Percentiles rank a stretch among this genome's conserved stretches.
phyloP scores from a whole-genome alignment of 1,139 yeast genomes.

The Magnusiomyces paraingens region DNA sequence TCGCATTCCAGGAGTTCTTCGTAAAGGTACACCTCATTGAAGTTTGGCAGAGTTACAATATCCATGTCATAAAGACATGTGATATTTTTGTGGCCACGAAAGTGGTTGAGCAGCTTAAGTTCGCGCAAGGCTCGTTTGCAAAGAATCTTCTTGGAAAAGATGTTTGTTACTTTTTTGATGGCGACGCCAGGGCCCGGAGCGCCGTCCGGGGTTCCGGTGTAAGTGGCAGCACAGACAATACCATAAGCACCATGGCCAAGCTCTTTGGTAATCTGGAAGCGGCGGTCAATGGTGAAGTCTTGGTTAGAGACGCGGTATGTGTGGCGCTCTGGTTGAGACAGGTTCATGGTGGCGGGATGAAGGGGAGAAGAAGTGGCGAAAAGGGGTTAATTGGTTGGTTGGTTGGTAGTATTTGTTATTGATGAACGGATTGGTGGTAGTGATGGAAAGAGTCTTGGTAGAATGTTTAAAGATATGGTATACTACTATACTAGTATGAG shows the following conservation, averaged over 20 bases:
- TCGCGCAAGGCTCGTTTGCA: conserved; percentile 90
- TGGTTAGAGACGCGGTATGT: conserved; percentile 14
- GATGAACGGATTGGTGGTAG: not conserved
- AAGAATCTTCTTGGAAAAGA: conserved; percentile 78
- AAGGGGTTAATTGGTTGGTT: conserved; percentile 3
- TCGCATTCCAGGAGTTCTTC: conserved; percentile 98
- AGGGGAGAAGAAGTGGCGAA: conserved; percentile 10
- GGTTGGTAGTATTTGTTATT: conserved; percentile 6
- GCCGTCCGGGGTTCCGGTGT: conserved; percentile 54
- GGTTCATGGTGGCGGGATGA: conserved; percentile 11
- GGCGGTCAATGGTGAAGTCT: conserved; percentile 10
- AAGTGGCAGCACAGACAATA: conserved; percentile 87
- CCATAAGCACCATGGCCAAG: conserved; percentile 98
- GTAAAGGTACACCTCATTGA: conserved; percentile 85
- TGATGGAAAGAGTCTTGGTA: not conserved
- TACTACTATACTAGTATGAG: too few relatives aligned
- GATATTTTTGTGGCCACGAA: conserved; percentile 63
- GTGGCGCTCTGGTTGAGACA: conserved; percentile 18
- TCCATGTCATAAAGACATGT: conserved; percentile 92
- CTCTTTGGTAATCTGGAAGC: conserved; percentile 17
- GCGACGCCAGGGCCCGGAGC: conserved; percentile 54
- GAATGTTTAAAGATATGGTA: not conserved
- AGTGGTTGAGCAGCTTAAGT: conserved; percentile 77
- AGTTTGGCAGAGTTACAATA: conserved; percentile 74
- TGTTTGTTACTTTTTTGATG: conserved; percentile 84